phyloP scores from a whole-genome alignment of 768 basidiomycete genomes.

The Russula vinacea region DNA sequence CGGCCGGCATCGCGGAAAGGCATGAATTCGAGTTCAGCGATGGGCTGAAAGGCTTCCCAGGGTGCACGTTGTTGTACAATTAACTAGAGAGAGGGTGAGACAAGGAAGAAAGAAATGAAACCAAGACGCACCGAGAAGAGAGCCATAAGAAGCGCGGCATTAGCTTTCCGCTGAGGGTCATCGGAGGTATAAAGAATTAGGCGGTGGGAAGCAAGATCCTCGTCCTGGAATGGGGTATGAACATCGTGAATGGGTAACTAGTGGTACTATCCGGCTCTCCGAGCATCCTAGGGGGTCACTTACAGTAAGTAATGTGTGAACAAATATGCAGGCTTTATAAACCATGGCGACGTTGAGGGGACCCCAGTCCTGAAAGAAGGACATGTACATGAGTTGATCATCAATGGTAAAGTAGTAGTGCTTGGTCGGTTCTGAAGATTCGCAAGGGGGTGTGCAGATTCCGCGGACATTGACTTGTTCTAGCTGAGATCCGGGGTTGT shows the following conservation, averaged over 20 bases:
- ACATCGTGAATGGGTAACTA: conserved; percentile 4
- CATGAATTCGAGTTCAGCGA: conserved; percentile 90
- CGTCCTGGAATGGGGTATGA: conserved; percentile 51
- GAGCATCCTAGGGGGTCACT: conserved; percentile 3
- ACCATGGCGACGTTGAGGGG: conserved; percentile 91
- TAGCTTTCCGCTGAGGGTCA: conserved; percentile 85
- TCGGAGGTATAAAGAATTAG: conserved; percentile 86
- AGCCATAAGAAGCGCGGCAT: conserved; percentile 91
- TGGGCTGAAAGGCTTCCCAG: conserved; percentile 93
- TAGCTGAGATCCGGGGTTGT: conserved; percentile 52
- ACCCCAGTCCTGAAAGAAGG: conserved; percentile 94
- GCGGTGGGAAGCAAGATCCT: conserved; percentile 65
- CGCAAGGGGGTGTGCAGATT: conserved; percentile 55
- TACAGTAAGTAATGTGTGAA: conserved; percentile 68
- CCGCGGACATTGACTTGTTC: conserved; percentile 62
- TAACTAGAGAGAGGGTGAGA: conserved; percentile 52
- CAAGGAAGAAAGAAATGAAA: background rate
- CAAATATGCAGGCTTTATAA: conserved; percentile 87
- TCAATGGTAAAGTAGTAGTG: conserved; percentile 94
- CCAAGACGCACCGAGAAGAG: conserved; percentile 75
- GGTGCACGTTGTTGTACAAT: conserved; percentile 87
- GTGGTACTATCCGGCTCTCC: background rate
- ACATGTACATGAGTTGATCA: conserved; percentile 86
- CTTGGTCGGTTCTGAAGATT: conserved; percentile 69
- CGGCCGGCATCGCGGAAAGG: conserved; percentile 95